Conservation (phyloP, 2,329 filamentous ascomycete genomes). For the Talaromyces sp. region DNA sequence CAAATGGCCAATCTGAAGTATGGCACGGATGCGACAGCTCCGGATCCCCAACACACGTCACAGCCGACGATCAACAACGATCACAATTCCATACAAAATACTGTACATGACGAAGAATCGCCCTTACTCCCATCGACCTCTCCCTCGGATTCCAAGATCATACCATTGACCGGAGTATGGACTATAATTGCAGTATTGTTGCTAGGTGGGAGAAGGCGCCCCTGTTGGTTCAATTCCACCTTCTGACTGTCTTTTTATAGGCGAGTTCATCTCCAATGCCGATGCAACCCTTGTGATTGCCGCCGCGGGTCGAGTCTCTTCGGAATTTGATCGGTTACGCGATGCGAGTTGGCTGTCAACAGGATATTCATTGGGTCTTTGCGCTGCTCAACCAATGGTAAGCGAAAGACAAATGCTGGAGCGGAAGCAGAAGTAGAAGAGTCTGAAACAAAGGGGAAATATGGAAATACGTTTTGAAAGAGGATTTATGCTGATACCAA, state of each 20-base stretch:
- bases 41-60: neutral
- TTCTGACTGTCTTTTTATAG: constrained; percentile 31
- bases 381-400: constrained; percentile 58
- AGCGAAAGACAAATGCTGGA: too few relatives aligned
- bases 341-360: constrained; percentile 63
- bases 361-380: constrained; percentile 55
- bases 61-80: neutral
- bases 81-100: neutral
- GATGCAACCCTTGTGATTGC: constrained; percentile 68
- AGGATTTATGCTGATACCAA: too few relatives aligned
- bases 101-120: constrained; percentile 19
- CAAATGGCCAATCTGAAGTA: neutral
- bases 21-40: constrained; percentile 1
- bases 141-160: neutral
- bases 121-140: constrained; percentile 13
- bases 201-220: constrained; percentile 23
- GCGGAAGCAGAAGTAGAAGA: too few relatives aligned
- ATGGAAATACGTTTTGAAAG: too few relatives aligned
- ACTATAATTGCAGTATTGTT: constrained; percentile 33
- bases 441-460: too few relatives aligned
- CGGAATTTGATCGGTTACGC: constrained; percentile 60
- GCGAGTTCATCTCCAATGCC: constrained; percentile 67
- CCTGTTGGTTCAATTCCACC: neutral
- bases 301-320: constrained; percentile 64
- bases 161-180: constrained; percentile 19